Conservation (phyloP, 2,329 filamentous ascomycete species). For the Diaporthe citrichinensis region DNA sequence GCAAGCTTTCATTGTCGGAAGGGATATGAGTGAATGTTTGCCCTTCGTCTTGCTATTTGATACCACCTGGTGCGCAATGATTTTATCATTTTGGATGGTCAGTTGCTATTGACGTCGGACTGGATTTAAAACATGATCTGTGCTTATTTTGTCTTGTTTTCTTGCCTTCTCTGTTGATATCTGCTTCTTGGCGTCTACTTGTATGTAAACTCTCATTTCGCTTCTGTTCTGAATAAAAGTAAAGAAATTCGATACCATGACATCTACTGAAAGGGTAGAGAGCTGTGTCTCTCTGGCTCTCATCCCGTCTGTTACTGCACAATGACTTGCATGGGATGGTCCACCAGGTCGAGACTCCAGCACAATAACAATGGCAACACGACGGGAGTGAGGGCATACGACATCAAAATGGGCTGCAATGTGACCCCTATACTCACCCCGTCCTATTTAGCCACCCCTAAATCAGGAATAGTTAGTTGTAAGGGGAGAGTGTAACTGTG, state of each 20-base stretch:
- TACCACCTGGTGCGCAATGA: constrained; percentile 31
- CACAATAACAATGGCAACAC: not conserved
- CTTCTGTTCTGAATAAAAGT: not conserved
- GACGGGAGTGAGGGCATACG: not conserved
- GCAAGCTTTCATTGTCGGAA: constrained; percentile 20
- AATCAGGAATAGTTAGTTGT: no score
- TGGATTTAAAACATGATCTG: not conserved
- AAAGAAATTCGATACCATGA: not conserved
- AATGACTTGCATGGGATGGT: not conserved
- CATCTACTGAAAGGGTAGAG: not conserved
- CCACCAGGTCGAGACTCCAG: not conserved
- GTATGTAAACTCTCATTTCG: not conserved
- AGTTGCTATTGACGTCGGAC: not conserved
- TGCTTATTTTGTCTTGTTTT: not conserved
- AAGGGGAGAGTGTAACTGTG: no score
- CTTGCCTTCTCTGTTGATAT: constrained; percentile 7
- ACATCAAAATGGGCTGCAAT: not conserved
- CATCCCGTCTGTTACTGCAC: not conserved
- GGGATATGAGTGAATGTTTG: constrained; percentile 20
- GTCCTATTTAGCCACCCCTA: no score
- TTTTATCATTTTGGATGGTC: constrained; percentile 5
- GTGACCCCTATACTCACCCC: not conserved
- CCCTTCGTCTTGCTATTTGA: constrained; percentile 35
- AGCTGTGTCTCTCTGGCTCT: not conserved
- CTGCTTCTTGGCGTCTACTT: not conserved